Conservation (phyloP, 108 stramenopile species). For the Nitzschia sp. region DNA sequence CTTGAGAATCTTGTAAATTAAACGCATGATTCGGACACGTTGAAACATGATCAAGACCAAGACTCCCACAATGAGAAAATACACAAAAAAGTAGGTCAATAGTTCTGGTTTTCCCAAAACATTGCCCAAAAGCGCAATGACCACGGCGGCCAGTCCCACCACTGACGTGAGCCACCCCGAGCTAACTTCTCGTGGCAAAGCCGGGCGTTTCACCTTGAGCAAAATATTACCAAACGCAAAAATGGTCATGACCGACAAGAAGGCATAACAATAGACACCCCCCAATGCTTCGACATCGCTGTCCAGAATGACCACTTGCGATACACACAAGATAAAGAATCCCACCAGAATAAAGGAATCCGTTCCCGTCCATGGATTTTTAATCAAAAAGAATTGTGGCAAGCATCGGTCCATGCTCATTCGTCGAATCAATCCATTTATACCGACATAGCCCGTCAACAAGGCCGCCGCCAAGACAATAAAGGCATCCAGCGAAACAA, state of each 20-base stretch:
- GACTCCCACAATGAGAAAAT: constrained; percentile 52
- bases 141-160: constrained; percentile 43
- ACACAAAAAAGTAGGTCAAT: constrained; percentile 59
- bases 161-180: constrained; percentile 41
- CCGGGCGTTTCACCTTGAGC: constrained; percentile 68
- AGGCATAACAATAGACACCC: constrained; percentile 68
- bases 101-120: constrained; percentile 64
- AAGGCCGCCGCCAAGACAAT: constrained; percentile 68
- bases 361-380: constrained; percentile 63
- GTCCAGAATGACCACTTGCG: constrained; percentile 45
- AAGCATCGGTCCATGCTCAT: constrained; percentile 74
- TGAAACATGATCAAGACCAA: constrained; percentile 61
- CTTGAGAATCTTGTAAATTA: constrained; percentile 41
- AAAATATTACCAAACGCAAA: constrained; percentile 69
- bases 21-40: constrained; percentile 43
- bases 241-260: constrained; percentile 63
- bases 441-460: constrained; percentile 72
- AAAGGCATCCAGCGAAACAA: constrained; percentile 64
- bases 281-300: constrained; percentile 60
- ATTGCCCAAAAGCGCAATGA: constrained; percentile 46
- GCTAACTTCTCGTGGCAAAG: constrained; percentile 51
- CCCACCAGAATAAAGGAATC: constrained; percentile 57
- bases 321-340: constrained; percentile 59
- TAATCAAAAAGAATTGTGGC: constrained; percentile 60
- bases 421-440: constrained; percentile 60